Evolutionary conservation across 108 stramenopile genomes (phyloP), one percentile per base, ranked within the genome.

Genomic region (Discostella stelligeroides): DNA sequence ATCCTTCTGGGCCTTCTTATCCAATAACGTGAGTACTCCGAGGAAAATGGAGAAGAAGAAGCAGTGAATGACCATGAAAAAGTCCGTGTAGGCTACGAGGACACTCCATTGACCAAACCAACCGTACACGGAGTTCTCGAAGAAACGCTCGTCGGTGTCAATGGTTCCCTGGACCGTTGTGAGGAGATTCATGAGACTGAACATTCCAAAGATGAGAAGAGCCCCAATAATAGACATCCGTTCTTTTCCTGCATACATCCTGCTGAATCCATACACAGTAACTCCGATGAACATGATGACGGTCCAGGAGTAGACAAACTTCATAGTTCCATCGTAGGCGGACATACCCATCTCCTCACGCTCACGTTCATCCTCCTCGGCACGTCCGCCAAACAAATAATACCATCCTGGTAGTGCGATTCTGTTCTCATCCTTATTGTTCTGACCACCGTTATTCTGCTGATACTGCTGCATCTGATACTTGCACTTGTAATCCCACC

Each of bases 61-160:
- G 28, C 71, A 55, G 51, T 72, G 71, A 68, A 75, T 34, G 25
- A 84, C 43, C 57, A 80, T 74, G 75, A 82, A 83, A 51, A 82
- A 82, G 60, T 83, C 72, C 56, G 84, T 81, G 18, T 85, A 84
- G 28, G 80, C 84, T 41, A 87, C 72, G 24, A 87, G 70, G 6
- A 85, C 84, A 46, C 74, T 49, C 39, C 76, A 81, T 64, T 87
- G 86, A 11, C 84, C 84, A 59, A 85, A 87, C 66, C 80, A 85
- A 28, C 86, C 86, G 54, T 64, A 74, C 34, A 70, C 30, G 17
- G 60, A 66, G 38, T 84, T 71, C 43, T 87, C 82, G 38, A 83
- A 63, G 39, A 58, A 68, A 23, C 84, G 61, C 37, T 72, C 76
- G n/a, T 87, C 80, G 0, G 76, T 81, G 39, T 57, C 59, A 15